Base-by-base conservation (phyloP, 2,329 filamentous ascomycete species). In the Monosporascus sp. region DNA sequence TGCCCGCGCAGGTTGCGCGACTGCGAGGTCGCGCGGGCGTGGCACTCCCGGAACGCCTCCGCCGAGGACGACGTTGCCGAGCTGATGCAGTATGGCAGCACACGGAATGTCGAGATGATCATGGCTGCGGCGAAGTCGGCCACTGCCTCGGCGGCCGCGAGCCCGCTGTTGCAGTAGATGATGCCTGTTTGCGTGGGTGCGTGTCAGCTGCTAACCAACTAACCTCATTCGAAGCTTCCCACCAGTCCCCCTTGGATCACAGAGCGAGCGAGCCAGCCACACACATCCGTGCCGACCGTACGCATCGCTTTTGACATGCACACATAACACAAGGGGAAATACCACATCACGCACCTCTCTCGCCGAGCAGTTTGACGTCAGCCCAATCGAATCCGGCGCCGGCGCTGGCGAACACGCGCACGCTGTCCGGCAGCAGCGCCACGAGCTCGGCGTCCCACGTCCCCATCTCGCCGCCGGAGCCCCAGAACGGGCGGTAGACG, bases 131-230 rank as follows among this genome's bases (percentile, higher is more conserved):
- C 82, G 56, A 88, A 82, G 67, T 91, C 88, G 49, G 87, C 86
- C 1, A 90, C 87, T 5, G 86, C 82, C 63, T 91, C 87, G 7
- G 85, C 85, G 37, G 85, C 86, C 0, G 87, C 86, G 2, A 83
- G 78, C 2, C 86, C 86, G 3, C 83, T 80, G 70, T 91, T 90
- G 74, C 87, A 90, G 71, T 90, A 91, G 50, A 86, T 70, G 57
- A 88, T 80, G 38, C 83, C 80, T 80, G 49, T 38, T 24, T 24
- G 24, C 24, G 24, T 9, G 7, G 2, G n/a, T 14, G 17, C 3
- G 3, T 26, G 48, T 53, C 38, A 31, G 17, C 3, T 24, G 22
- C 50, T 38, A 38, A 37, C 41, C 7, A 50, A 50, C 7, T 37
- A 24, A 50, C 43, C 43, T 24, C 24, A 24, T 24, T 24, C 24